phyloP scores from a whole-genome alignment of 192 early-diverging fungal species.

The Geranomyces variabilis region DNA sequence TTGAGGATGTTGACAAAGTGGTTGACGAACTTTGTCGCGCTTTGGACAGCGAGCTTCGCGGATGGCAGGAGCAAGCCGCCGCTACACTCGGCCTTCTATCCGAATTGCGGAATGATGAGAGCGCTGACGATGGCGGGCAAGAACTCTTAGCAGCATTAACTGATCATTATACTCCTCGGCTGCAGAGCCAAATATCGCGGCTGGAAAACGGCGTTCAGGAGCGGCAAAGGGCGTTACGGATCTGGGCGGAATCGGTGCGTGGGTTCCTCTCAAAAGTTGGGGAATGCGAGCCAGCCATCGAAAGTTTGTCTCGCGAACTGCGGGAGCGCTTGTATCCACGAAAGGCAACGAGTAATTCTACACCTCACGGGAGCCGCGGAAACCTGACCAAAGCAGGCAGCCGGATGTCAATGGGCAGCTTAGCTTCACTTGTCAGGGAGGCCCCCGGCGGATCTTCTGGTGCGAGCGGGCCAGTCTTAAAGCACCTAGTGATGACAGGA shows the following conservation, averaged over 20 bases:
- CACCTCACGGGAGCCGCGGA: not conserved
- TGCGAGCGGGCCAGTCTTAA: not conserved
- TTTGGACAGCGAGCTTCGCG: not conserved
- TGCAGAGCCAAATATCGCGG: not conserved
- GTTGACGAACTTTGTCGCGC: not conserved
- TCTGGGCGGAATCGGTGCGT: not conserved
- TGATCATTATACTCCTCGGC: not conserved
- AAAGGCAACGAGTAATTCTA: not conserved
- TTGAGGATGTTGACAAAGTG: not conserved
- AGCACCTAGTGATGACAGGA: constrained; percentile 17
- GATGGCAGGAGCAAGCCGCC: constrained; percentile 6
- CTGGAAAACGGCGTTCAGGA: not conserved
- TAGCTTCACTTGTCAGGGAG: not conserved
- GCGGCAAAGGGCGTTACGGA: not conserved
- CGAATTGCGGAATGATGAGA: not conserved
- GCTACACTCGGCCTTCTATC: not conserved
- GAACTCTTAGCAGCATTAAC: not conserved
- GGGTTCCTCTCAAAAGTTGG: constrained; percentile 1
- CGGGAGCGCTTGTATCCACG: constrained; percentile 28
- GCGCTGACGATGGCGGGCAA: not conserved
- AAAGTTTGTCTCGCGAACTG: constrained; percentile 9
- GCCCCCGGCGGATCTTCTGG: not conserved
- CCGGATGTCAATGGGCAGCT: not conserved
- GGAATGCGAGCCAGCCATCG: constrained; percentile 14
- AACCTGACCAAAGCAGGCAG: constrained; percentile 4